Base-by-base conservation (phyloP, 2,329 filamentous ascomycete genomes). In the Colletotrichum caudatum region DNA sequence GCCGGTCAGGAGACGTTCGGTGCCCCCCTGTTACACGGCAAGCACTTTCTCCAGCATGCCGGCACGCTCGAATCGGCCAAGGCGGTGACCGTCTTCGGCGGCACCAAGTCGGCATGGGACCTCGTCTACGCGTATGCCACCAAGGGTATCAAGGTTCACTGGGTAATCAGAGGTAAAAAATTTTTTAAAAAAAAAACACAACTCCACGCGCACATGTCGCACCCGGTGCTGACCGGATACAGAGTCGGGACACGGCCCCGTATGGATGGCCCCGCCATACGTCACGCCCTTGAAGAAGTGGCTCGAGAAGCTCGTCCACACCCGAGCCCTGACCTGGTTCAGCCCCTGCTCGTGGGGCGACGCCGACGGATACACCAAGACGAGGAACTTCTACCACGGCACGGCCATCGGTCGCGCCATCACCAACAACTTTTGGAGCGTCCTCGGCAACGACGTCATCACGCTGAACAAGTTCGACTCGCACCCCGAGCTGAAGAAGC, bases 301-400 rank as follows among this genome's bases (percentile, higher is more conserved):
- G 86, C 81, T 93, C 0, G 92, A 94, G 79, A 89, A 91, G 75
- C 84, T 94, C 5, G 86, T 91, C 5, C 87, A 85, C 41, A 91
- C 88, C 0, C 89, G 93, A 0, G 85, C 92, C 74, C 81, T 94
- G 64, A 92, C 89, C 2, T 94, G 91, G 90, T 90, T 95, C 79
- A 91, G 88, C 63, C 93, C 93, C 0, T 94, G 92, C 77, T 86
- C 92, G 18, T 95, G 91, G 90, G 91, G 90, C 5, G 83, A 85
- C 1, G 87, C 85, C 2, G 90, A 90, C 76, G 91, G 90, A 1
- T 92, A 87, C 74, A 81, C 84, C 16, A 81, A 81, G 14, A 82
- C 88, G 2, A 84, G 89, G 4, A 77, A 79, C 12, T 88, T 91
- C 71, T 82, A 90, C 58, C 90, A 92, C 74, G 82, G 84, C 29